Evolutionary conservation across 257 asterid genomes (phyloP).

Genomic region (Handroanthus guayacan): DNA sequence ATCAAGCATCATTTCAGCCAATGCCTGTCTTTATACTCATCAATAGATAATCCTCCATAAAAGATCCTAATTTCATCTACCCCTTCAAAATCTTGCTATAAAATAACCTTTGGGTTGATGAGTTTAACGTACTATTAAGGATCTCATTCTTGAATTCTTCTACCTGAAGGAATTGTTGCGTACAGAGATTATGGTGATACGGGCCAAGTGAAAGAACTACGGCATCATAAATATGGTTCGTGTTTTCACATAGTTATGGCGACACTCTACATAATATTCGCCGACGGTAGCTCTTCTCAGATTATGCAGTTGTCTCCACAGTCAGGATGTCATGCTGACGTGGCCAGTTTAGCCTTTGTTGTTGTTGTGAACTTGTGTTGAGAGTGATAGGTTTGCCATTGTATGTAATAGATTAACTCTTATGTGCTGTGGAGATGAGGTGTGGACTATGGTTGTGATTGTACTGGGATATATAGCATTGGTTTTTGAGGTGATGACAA

Average conservation of each 20-base stretch:
- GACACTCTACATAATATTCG: neutral
- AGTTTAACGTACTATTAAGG: neutral
- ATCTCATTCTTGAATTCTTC: slow-evolving; percentile 3
- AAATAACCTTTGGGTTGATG: neutral
- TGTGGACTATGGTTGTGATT: too few species aligned
- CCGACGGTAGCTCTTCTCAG: neutral
- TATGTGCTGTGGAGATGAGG: too few species aligned
- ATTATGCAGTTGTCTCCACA: too few species aligned
- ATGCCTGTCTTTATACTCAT: neutral
- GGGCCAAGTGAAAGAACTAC: slow-evolving; percentile 31
- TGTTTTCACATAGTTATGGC: slow-evolving; percentile 2
- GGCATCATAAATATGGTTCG: slow-evolving; percentile 19
- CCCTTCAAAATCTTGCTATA: neutral
- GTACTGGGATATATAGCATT: too few species aligned
- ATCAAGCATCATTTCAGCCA: slow-evolving; percentile 18
- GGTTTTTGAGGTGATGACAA: too few species aligned
- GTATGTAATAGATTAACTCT: too few species aligned
- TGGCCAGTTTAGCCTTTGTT: too few species aligned
- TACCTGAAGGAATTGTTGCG: neutral
- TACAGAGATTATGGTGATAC: neutral
- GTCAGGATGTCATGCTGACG: too few species aligned
- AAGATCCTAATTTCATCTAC: neutral
- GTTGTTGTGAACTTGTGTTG: too few species aligned
- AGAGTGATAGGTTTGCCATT: too few species aligned
- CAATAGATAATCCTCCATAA: neutral